Evolutionary conservation across 306 rosid genomes (phyloP).

Genomic region (Cucumis cinereus): DNA sequence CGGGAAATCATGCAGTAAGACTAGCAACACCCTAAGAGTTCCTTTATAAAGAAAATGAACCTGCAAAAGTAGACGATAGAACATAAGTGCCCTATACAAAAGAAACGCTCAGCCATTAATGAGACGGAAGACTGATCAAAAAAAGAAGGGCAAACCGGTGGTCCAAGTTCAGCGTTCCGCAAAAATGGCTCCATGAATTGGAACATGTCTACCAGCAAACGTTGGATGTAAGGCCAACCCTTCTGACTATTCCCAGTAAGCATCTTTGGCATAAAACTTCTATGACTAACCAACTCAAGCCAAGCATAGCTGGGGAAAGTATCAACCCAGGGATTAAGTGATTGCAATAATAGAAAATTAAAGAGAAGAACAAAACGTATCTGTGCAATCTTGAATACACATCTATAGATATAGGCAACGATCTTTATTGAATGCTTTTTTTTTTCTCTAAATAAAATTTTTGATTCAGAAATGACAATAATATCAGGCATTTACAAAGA

Average conservation of each 20-base stretch:
- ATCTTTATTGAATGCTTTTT: not conserved
- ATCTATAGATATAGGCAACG: not conserved
- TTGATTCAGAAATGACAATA: not conserved
- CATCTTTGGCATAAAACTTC: slow-evolving; percentile 96
- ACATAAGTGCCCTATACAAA: not conserved
- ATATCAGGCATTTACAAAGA: not conserved
- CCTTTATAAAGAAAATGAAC: slow-evolving; percentile 83
- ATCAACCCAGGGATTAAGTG: slow-evolving; percentile 5
- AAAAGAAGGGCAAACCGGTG: slow-evolving; percentile 36
- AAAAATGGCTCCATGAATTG: slow-evolving; percentile 96
- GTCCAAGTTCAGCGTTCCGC: slow-evolving; percentile 91
- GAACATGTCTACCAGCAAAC: slow-evolving; percentile 81
- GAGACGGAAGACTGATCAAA: not conserved
- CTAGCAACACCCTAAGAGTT: slow-evolving; percentile 87
- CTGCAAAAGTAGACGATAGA: slow-evolving; percentile 23
- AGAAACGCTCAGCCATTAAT: not conserved
- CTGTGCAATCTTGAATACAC: not conserved
- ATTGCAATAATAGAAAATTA: not conserved
- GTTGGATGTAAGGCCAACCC: slow-evolving; percentile 87
- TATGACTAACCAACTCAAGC: slow-evolving; percentile 95
- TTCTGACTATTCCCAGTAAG: slow-evolving; percentile 77
- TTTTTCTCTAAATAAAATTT: not conserved
- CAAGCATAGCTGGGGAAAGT: slow-evolving; percentile 73
- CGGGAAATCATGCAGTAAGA: slow-evolving; percentile 93
- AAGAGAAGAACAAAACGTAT: not conserved